These are phyloP conservation scores for Diaporthe amygdali DNA, from an alignment of 2,329 filamentous ascomycete species.

Conservation along the genomic window DNA sequence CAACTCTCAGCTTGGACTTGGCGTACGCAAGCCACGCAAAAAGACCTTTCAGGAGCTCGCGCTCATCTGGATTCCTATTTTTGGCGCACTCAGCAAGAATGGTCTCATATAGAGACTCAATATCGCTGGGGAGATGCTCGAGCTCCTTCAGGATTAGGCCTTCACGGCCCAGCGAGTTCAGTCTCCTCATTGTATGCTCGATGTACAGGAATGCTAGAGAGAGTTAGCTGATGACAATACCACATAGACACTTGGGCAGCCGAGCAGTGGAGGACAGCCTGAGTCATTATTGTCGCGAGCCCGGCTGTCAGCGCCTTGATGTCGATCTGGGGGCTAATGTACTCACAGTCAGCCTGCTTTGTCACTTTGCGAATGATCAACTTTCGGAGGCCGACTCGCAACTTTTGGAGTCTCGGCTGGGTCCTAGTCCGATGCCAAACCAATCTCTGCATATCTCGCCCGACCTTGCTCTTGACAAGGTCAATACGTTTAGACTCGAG, in stretches of 20 bases:
- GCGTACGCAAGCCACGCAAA: slow-evolving; percentile 23
- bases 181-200: slow-evolving; percentile 16
- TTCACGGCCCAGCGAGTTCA: slow-evolving; percentile 8
- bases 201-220: slow-evolving; percentile 1
- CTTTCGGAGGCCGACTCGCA: neutral
- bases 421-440: neutral
- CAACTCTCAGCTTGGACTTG: slow-evolving; percentile 7
- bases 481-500: neutral
- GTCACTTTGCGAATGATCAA: neutral
- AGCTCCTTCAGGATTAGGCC: slow-evolving; percentile 10
- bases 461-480: neutral
- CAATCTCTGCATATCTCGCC: neutral
- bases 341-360: slow-evolving; percentile 11
- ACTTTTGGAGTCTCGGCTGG: neutral
- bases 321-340: too few species aligned
- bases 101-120: slow-evolving; percentile 8
- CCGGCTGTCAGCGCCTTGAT: too few species aligned
- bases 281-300: too few species aligned
- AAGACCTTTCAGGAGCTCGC: slow-evolving; percentile 3
- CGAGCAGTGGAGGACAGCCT: too few species aligned
- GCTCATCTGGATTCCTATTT: neutral
- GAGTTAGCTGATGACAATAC: neutral
- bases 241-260: too few species aligned
- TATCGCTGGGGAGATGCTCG: neutral
- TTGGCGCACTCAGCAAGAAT: slow-evolving; percentile 14